A percentile compares a stretch with the other conserved stretches of the same genome.
phyloP scores from a whole-genome alignment of 129 eudicot genomes.

The Saussurea involucrata region DNA sequence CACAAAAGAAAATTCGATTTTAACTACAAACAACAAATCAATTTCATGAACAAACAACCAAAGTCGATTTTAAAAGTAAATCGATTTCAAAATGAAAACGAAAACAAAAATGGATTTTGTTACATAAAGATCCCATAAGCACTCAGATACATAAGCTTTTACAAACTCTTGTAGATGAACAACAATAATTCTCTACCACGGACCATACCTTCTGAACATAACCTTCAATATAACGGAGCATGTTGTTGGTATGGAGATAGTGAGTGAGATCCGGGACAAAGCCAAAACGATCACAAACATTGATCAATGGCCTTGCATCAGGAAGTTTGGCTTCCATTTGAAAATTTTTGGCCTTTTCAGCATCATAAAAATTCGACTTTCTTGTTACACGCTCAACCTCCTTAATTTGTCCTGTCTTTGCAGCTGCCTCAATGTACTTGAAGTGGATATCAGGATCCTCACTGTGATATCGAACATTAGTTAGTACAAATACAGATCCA shows the following conservation, averaged over 20 bases:
- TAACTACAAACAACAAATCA: no score
- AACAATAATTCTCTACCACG: no score
- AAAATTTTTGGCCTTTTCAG: constrained; percentile 96
- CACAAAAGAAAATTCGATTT: no score
- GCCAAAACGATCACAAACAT: constrained; percentile 96
- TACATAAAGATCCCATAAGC: no score
- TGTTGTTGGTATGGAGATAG: constrained; percentile 85
- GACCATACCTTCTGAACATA: constrained; percentile 99
- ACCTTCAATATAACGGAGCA: constrained; percentile 99
- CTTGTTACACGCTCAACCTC: constrained; percentile 98
- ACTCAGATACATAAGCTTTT: no score
- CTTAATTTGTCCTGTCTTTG: constrained; percentile 97
- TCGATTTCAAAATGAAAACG: no score
- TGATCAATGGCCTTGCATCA: constrained; percentile 95
- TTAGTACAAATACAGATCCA: no score
- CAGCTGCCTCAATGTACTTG: constrained; percentile 97
- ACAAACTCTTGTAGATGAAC: no score
- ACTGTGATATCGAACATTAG: no score
- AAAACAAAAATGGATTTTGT: no score
- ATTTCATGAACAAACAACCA: no score
- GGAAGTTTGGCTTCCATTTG: constrained; percentile 99
- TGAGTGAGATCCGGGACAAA: constrained; percentile 98
- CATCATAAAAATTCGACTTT: constrained; percentile 91
- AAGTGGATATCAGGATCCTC: constrained; percentile 99
- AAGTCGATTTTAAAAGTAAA: no score